Base-by-base conservation (phyloP, 2,329 filamentous ascomycete genomes). In the Atkinsonella texensis region DNA sequence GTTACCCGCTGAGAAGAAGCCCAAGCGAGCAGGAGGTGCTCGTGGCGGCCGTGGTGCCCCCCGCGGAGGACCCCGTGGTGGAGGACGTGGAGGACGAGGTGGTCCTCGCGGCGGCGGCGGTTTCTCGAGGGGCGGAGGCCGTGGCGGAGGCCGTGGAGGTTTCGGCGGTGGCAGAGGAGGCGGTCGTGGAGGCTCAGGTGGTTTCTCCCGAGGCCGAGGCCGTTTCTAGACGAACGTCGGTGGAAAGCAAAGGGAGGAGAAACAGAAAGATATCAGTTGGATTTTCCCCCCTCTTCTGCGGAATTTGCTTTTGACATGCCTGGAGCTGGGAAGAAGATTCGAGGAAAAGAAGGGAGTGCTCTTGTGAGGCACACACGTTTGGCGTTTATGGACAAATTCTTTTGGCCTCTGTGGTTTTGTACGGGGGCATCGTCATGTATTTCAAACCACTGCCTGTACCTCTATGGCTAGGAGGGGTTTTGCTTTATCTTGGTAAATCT, bases 1-100 rank as follows among this genome's bases (percentile, higher is more conserved):
- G 76, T 74, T 76, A 49, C 72, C 74, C 35, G 85, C 85, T 63
- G 80, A 83, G 71, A 70, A 74, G 57, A 77, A 77, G 71, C 68
- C 73, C 57, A 77, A 75, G 65, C 84, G 82, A 59, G 85, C 84
- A 56, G 74, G 75, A 50, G 75, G 69, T 20, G 72, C 66, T n/a
- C 58, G 63, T 0, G 64, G 68, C 46, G 50, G 53, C 17, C 53
- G 53, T 31, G 51, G 51, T 28, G 51, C 23, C 13, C 50, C 49
- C 13, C 63, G 63, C 13, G 56, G 56, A 12, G 54, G 50, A 4
- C 55, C 60, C n/a, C 55, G 61, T 9, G 62, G 63, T 15, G 66
- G 67, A 17, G 66, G 67, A 33, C 63, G 66, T 63, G 7, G 52
- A 31, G 44, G 43, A 35, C 43, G 52, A 50, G 58, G 56, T 39